Evolutionary conservation across 179 eudicot genomes (phyloP).

Genomic region (Pouteria campechiana): DNA sequence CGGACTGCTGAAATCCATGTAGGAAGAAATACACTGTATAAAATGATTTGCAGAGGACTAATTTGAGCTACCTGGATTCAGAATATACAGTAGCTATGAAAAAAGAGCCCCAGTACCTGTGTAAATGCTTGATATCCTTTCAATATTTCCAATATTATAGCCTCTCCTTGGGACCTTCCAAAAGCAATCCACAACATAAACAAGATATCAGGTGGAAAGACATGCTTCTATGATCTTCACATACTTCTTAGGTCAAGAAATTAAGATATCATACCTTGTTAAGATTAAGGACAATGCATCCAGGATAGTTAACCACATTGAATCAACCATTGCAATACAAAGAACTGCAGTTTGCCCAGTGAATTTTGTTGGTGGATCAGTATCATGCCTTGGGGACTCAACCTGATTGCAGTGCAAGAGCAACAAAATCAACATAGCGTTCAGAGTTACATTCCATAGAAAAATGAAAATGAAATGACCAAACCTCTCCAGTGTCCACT

Average conservation of each 20-base stretch:
- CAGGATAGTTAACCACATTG: conserved; percentile 85
- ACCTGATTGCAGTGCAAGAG: conserved; percentile 46
- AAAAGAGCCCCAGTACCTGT: conserved; percentile 38
- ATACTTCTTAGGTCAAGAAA: background rate
- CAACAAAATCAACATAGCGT: conserved; percentile 3
- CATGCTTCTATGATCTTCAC: background rate
- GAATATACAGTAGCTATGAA: no score
- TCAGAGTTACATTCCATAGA: background rate
- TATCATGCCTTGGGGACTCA: conserved; percentile 84
- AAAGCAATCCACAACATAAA: conserved; percentile 18
- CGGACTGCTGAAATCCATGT: no score
- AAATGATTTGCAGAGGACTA: no score
- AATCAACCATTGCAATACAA: conserved; percentile 83
- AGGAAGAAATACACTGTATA: no score
- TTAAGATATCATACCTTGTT: conserved; percentile 45
- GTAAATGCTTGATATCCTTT: conserved; percentile 99
- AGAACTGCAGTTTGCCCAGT: conserved; percentile 75
- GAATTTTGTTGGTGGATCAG: conserved; percentile 41
- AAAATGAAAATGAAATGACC: background rate
- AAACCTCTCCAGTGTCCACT: conserved; percentile 90
- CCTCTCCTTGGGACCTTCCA: conserved; percentile 93
- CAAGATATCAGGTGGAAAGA: background rate
- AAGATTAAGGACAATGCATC: conserved; percentile 86
- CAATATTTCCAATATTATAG: conserved; percentile 86
- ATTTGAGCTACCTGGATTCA: no score